Evolutionary conservation across 495 filamentous ascomycete species (phyloP).

Genomic region (Cudoniella acicularis): DNA sequence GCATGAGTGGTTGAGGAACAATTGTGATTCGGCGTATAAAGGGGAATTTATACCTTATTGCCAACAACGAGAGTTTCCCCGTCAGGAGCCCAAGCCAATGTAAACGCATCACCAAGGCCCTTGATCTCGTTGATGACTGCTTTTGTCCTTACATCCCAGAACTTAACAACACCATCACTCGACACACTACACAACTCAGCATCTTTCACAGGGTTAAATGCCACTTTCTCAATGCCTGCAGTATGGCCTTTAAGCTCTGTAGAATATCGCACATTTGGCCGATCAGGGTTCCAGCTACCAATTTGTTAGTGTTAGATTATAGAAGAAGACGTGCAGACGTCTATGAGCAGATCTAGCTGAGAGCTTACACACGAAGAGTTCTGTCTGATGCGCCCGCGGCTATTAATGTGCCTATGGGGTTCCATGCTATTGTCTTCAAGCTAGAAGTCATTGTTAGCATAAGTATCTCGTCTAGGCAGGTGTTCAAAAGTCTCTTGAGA

Average conservation of each 20-base stretch:
- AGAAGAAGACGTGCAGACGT: conserved; percentile 4
- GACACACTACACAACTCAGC: conserved; percentile 85
- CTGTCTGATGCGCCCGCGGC: conserved; percentile 82
- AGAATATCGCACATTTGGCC: conserved; percentile 70
- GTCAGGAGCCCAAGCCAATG: conserved; percentile 83
- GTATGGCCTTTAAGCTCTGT: conserved; percentile 83
- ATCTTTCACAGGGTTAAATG: conserved; percentile 86
- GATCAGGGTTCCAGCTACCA: conserved; percentile 80
- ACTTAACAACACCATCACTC: conserved; percentile 76
- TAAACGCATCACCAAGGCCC: conserved; percentile 78
- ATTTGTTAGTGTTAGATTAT: conserved; percentile 24
- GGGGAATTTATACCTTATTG: conserved; percentile 58
- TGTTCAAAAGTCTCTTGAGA: not conserved
- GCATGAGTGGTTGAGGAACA: too few species aligned
- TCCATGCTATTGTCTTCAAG: conserved; percentile 66
- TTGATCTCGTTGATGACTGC: conserved; percentile 73
- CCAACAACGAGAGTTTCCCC: conserved; percentile 79
- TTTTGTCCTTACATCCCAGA: conserved; percentile 92
- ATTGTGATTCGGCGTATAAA: too few species aligned
- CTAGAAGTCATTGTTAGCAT: conserved; percentile 20
- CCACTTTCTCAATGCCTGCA: conserved; percentile 75
- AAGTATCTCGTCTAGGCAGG: conserved; percentile 7
- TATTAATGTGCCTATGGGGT: conserved; percentile 77
- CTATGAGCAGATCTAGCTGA: too few species aligned
- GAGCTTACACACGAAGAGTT: conserved; percentile 66